Evolutionary conservation across 805 yeast genomes (phyloP).

Genomic region (Lipomyces chichibuensis): DNA sequence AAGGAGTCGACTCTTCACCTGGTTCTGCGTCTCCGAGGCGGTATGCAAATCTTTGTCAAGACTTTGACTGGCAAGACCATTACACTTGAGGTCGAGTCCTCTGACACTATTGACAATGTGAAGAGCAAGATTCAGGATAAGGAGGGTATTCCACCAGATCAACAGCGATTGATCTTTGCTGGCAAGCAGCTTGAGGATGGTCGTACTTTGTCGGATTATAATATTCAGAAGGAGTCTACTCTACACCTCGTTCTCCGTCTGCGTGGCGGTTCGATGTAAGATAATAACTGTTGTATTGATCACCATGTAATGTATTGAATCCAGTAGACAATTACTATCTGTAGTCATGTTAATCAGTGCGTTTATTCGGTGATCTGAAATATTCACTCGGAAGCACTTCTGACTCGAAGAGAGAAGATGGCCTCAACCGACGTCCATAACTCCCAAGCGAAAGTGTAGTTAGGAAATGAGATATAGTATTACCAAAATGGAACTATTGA

Average conservation of each 20-base stretch:
- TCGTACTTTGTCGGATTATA: slow-evolving; percentile 90
- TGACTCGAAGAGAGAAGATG: too few relatives aligned
- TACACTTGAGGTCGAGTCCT: slow-evolving; percentile 87
- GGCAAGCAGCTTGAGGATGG: slow-evolving; percentile 97
- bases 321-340: too few relatives aligned
- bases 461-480: too few relatives aligned
- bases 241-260: slow-evolving; percentile 81
- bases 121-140: slow-evolving; percentile 94
- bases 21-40: slow-evolving; percentile 87
- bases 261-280: slow-evolving; percentile 63
- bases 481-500: too few relatives aligned
- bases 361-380: too few relatives aligned
- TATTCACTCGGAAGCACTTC: too few relatives aligned
- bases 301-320: too few relatives aligned
- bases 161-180: slow-evolving; percentile 91
- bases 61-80: slow-evolving; percentile 89
- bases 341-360: too few relatives aligned
- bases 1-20: slow-evolving; percentile 87
- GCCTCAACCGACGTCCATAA: too few relatives aligned
- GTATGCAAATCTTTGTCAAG: slow-evolving; percentile 91
- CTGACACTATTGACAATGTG: slow-evolving; percentile 94
- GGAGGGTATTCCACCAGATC: slow-evolving; percentile 97
- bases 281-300: too few relatives aligned
- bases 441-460: too few relatives aligned
- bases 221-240: slow-evolving; percentile 93